Percentiles rank a stretch among this genome's conserved stretches.
Evolutionary conservation across 1,284 basidiomycete species (phyloP).

Genomic region (Malassezia yamatoensis): DNA sequence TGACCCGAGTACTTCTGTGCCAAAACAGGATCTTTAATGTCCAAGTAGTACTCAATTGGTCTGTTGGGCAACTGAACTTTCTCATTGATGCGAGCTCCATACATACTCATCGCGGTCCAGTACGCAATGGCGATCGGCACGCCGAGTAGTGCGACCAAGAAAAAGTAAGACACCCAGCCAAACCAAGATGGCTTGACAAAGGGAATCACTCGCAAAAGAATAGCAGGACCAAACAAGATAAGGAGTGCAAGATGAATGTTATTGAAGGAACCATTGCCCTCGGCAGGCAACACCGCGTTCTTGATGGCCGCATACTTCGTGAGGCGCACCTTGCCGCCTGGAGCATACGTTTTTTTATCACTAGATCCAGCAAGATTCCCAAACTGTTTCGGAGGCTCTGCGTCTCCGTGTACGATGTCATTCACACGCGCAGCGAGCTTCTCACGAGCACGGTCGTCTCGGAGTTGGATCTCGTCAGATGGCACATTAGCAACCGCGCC

Average conservation of each 20-base stretch:
- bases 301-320: slow-evolving; percentile 42
- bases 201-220: slow-evolving; percentile 41
- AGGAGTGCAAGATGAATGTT: slow-evolving; percentile 62
- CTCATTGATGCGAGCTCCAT: slow-evolving; percentile 71
- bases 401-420: not conserved
- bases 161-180: slow-evolving; percentile 39
- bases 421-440: not conserved
- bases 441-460: not conserved
- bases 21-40: slow-evolving; percentile 72
- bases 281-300: slow-evolving; percentile 43
- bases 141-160: slow-evolving; percentile 62
- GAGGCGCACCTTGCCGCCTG: slow-evolving; percentile 44
- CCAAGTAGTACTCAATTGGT: slow-evolving; percentile 73
- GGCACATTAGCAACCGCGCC: not conserved
- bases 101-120: slow-evolving; percentile 78
- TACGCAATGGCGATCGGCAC: slow-evolving; percentile 72
- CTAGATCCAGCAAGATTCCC: not conserved
- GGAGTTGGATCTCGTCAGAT: not conserved
- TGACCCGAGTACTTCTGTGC: slow-evolving; percentile 63
- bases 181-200: slow-evolving; percentile 45
- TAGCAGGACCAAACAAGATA: slow-evolving; percentile 40
- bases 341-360: slow-evolving; percentile 22
- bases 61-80: slow-evolving; percentile 71
- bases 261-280: slow-evolving; percentile 49
- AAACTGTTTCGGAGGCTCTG: not conserved